A percentile compares a stretch with the other conserved stretches of the same genome.
These are phyloP conservation scores for Hyaloperonospora arabidopsidis DNA, from an alignment of 352 stramenopile genomes.

Conservation along the genomic window DNA sequence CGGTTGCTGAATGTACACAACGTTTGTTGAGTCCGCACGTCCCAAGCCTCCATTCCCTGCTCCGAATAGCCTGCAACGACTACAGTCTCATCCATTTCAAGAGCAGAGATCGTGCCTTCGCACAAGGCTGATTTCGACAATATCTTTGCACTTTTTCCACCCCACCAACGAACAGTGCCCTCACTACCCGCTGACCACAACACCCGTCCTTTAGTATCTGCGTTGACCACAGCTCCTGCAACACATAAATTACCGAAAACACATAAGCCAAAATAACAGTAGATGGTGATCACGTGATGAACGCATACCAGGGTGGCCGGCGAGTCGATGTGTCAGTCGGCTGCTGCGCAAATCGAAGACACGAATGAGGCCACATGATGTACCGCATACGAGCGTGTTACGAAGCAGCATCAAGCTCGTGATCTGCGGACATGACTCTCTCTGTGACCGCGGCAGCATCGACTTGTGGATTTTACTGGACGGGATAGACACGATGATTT, in stretches of 20 bases:
- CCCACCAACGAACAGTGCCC: conserved; percentile 82
- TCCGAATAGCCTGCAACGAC: conserved; percentile 77
- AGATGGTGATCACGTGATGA: neutral
- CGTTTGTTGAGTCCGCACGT: conserved; percentile 81
- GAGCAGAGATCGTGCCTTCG: conserved; percentile 57
- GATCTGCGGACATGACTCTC: conserved; percentile 63
- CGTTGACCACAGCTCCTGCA: conserved; percentile 71
- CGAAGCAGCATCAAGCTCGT: conserved; percentile 85
- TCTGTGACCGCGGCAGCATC: conserved; percentile 54
- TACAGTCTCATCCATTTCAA: conserved; percentile 86
- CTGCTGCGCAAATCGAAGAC: conserved; percentile 81
- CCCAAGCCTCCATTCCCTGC: conserved; percentile 84
- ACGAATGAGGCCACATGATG: conserved; percentile 79
- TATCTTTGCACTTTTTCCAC: conserved; percentile 82
- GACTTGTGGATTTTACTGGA: conserved; percentile 80
- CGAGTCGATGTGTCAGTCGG: conserved; percentile 71
- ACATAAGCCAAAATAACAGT: neutral
- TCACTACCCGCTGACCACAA: conserved; percentile 80
- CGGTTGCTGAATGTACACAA: conserved; percentile 78
- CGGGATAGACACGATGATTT: conserved; percentile 73
- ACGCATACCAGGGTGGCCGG: conserved; percentile 68
- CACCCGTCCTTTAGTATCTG: conserved; percentile 78
- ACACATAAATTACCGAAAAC: conserved; percentile 3
- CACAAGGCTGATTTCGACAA: conserved; percentile 77
- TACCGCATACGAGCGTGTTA: conserved; percentile 82